Base-by-base conservation (phyloP, 306 rosid genomes). In the Macrotyloma uniflorum region DNA sequence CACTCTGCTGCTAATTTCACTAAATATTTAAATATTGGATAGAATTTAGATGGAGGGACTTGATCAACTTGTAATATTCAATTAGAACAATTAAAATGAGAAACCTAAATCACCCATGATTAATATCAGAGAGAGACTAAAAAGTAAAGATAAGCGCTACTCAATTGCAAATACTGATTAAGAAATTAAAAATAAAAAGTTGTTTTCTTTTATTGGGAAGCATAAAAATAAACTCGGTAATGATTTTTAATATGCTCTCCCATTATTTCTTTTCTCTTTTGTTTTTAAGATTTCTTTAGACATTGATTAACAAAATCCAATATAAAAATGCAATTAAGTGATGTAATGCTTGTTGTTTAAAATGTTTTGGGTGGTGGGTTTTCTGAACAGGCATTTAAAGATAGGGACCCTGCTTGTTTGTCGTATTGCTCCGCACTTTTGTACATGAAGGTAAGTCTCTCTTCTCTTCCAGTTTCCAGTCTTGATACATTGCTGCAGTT, bases 391-490 rank as follows among this genome's bases (percentile, higher is more conserved):
- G 98, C 98, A 51, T 89, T 92, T 72, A 89, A 84, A 82, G 93
- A 95, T 35, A 77, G 98, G 69, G 98, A 92, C 86, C 98, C 98
- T 16, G 93, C 98, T 18, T 95, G 98, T 84, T 87, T 95, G 86
- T 95, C 98, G 12, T 95, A 92, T 84, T 89, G 95, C 83, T 84
- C 96, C 0, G 92, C 93, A 1, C 66, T 95, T 77, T 80, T 95
- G 77, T 95, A 92, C 80, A 92, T 86, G 77, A 95, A 95, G 98
- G 98, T 90, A 82, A 28, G 33, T 62, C 47, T 20, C 22, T 38
- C 15, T 79, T 66, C 78, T 70, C 40, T 3, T 55, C 8, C 36
- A 74, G 32, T 28, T 26, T 59, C 20, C 8, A 15, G 23, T 30
- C 42, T 14, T 7, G 4, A 3, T 32, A 61, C 22, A 16, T 15